Evolutionary conservation across 202 grass and related monocot species (phyloP), one percentile per base, ranked within the genome.

Genomic region (Musa balbisiana): DNA sequence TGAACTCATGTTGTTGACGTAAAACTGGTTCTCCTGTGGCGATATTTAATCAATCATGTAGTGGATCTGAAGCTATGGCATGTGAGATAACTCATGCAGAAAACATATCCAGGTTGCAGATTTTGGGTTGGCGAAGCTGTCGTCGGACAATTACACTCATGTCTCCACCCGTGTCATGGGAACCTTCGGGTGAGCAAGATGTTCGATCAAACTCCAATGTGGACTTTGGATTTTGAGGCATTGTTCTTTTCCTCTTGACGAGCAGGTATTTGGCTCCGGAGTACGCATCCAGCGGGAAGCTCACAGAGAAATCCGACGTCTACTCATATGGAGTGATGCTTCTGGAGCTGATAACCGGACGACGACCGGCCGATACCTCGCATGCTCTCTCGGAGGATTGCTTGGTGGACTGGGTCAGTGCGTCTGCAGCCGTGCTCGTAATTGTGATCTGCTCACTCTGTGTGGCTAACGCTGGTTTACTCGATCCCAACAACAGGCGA

Each of bases 251-350:
- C 10, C 5, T 14, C 64, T 24, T 43, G 33, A 43, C 33, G 33
- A 43, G 33, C 11, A 70, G 67, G 67, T 70, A 70, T 51, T 51
- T 70, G 49, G 67, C 67, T 70, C 67, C 67, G 2, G 67, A 70
- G 43, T 70, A 70, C 11, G 67, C 67, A 70, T 70, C 67, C 10
- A 70, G 67, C 17, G 67, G 67, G 49, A 70, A 70, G 67, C 49
- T 70, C 17, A 70, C 67, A 1, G 67, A 70, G 29, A 51, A 70
- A 70, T 70, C 67, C 16, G 67, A 70, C 9, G 49, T 70, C 67
- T 70, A 52, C 64, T 67, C 64, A 43, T 67, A 33, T 10, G 64
- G 64, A 67, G 64, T 67, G 64, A 67, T 67, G 64, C 24, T 67
- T 27, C 67, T 70, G 6, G 67, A 70, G 67, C n/a, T 70, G 11